phyloP scores from a whole-genome alignment of 2,329 filamentous ascomycete species.

The Cordyceps farinosa region DNA sequence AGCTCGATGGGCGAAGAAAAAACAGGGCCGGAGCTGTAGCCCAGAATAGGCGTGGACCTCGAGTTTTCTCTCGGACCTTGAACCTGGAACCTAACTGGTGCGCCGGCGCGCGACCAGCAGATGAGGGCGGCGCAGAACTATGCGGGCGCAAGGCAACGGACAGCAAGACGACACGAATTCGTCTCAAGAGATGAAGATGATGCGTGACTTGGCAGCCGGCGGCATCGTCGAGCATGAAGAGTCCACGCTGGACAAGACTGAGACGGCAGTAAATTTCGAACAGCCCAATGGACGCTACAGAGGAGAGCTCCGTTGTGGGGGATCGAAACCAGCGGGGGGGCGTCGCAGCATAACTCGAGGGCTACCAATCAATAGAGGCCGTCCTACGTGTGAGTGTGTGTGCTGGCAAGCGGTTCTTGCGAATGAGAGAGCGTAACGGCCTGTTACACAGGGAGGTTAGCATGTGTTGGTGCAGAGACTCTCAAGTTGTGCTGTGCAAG shows the following conservation, averaged over 20 bases:
- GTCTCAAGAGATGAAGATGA: constrained; percentile 15
- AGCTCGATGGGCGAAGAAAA: background rate
- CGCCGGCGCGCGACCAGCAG: background rate
- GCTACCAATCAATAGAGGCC: background rate
- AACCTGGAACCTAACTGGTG: constrained; percentile 1
- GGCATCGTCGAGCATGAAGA: background rate
- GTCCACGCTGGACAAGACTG: constrained; percentile 12
- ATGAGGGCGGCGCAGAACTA: constrained; percentile 1
- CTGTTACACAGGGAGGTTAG: background rate
- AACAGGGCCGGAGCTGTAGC: constrained; percentile 8
- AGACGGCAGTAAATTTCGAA: constrained; percentile 8
- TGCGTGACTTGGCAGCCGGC: background rate
- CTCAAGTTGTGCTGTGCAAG: background rate
- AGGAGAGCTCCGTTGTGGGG: constrained; percentile 18
- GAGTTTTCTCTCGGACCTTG: background rate
- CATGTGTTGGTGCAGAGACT: constrained; percentile 15
- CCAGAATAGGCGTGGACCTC: constrained; percentile 13
- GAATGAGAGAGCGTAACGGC: background rate
- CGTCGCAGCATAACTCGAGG: constrained; percentile 5
- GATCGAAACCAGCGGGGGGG: constrained; percentile 16
- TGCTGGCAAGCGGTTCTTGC: background rate
- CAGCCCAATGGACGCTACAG: constrained; percentile 8
- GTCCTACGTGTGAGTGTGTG: background rate
- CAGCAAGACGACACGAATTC: background rate
- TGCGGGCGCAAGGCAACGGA: constrained; percentile 14